Evolutionary conservation across 2,329 filamentous ascomycete genomes (phyloP).

Genomic region (Cyphellophora europaea): DNA sequence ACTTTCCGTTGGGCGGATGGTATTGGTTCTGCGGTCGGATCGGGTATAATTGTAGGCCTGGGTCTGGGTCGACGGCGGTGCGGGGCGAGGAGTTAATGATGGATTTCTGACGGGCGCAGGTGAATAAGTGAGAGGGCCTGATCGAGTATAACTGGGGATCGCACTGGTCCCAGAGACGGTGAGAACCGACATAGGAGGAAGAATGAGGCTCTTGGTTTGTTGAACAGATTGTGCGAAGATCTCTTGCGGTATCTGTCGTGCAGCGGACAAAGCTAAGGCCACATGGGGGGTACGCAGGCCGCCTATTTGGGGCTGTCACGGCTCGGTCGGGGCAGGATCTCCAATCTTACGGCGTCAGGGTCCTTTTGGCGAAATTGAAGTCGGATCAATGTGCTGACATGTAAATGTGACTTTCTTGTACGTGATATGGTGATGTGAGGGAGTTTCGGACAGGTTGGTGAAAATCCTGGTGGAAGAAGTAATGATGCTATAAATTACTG

Average conservation of each 20-base stretch:
- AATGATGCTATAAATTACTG: no score
- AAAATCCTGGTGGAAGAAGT: no score
- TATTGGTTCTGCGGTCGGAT: constrained; percentile 7
- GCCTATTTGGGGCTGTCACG: no score
- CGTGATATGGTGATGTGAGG: no score
- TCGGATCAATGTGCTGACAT: no score
- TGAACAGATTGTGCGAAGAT: neutral
- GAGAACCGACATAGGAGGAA: constrained; percentile 16
- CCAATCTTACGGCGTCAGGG: no score
- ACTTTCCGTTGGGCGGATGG: constrained; percentile 5
- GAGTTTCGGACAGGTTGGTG: no score
- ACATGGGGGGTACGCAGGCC: neutral
- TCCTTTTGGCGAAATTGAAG: no score
- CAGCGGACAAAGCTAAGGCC: neutral
- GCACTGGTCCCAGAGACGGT: constrained; percentile 15
- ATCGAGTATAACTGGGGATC: constrained; percentile 11
- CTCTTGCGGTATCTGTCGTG: neutral
- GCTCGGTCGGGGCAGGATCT: no score
- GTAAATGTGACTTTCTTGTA: no score
- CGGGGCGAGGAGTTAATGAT: constrained; percentile 9
- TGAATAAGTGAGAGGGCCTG: constrained; percentile 12
- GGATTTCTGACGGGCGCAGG: constrained; percentile 4
- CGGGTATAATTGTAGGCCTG: constrained; percentile 12
- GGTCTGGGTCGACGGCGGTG: constrained; percentile 5
- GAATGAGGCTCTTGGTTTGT: constrained; percentile 2